phyloP scores from a whole-genome alignment of 208 protist species.

The Trypanosoma boissoni region DNA sequence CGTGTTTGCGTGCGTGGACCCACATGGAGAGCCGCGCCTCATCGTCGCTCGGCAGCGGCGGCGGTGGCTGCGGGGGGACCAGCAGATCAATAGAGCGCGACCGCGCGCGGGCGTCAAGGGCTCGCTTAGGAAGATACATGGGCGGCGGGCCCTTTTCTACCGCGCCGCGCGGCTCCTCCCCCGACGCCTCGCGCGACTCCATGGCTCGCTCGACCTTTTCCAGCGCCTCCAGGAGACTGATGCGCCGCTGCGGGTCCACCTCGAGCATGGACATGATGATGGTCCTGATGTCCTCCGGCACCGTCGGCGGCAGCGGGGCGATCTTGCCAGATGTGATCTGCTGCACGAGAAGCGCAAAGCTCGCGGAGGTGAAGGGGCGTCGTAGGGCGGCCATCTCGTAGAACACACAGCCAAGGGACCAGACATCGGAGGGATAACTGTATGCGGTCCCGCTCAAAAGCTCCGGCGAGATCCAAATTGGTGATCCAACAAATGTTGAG shows the following conservation, averaged over 20 bases:
- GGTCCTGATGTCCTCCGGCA: slow-evolving; percentile 33
- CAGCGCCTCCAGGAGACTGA: slow-evolving; percentile 35
- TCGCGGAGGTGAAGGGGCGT: slow-evolving; percentile 53
- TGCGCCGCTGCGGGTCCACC: slow-evolving; percentile 46
- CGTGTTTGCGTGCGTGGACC: slow-evolving; percentile 31
- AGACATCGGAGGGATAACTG: slow-evolving; percentile 83
- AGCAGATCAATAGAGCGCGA: slow-evolving; percentile 1
- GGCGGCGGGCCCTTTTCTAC: no score
- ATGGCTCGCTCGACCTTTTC: slow-evolving; percentile 24
- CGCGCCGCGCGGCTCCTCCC: neutral
- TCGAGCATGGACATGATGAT: slow-evolving; percentile 66
- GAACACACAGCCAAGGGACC: slow-evolving; percentile 79
- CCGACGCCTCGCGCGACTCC: neutral
- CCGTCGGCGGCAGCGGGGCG: slow-evolving; percentile 40
- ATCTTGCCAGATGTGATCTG: slow-evolving; percentile 71
- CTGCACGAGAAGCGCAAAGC: slow-evolving; percentile 78
- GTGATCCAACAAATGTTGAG: slow-evolving; percentile 67
- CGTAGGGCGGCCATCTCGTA: slow-evolving; percentile 66
- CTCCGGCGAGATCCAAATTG: slow-evolving; percentile 88
- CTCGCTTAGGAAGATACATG: no score
- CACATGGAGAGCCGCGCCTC: slow-evolving; percentile 16
- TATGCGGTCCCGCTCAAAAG: slow-evolving; percentile 77
- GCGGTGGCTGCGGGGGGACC: slow-evolving; percentile 9
- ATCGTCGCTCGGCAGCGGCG: slow-evolving; percentile 8
- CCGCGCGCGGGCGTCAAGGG: neutral